These are phyloP conservation scores for Paulownia fortunei DNA, from an alignment of 257 asterid genomes.

Conservation along the genomic window DNA sequence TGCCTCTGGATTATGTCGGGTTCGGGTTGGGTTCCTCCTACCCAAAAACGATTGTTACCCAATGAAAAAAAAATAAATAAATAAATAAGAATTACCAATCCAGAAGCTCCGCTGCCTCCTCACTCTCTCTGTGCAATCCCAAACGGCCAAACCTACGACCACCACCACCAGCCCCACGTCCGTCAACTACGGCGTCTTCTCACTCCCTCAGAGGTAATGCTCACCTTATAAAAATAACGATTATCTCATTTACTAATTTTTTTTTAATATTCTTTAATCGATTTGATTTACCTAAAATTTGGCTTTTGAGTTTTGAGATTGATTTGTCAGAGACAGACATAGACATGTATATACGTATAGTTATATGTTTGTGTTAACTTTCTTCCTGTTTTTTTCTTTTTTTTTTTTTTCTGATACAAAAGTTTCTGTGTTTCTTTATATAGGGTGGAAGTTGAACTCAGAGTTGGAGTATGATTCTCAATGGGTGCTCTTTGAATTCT, in stretches of 20 bases:
- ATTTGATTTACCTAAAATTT: constrained; percentile 4
- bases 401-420: neutral
- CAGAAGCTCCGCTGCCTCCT: neutral
- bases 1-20: neutral
- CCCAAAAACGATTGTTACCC: neutral
- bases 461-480: constrained; percentile 57
- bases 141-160: constrained; percentile 33
- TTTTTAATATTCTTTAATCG: neutral
- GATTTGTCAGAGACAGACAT: neutral
- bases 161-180: neutral
- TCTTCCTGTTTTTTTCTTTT: neutral
- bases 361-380: neutral
- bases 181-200: neutral
- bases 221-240: neutral
- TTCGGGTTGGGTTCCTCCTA: neutral
- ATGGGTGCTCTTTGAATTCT: constrained; percentile 50
- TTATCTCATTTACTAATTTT: neutral
- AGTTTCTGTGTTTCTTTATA: neutral
- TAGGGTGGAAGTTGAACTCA: constrained; percentile 34
- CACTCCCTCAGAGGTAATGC: constrained; percentile 18
- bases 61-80: neutral
- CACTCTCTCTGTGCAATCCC: constrained; percentile 4
- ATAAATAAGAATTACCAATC: constrained; percentile 1
- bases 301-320: neutral
- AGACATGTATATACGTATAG: neutral